Evolutionary conservation across 352 stramenopile species (phyloP), one percentile per base, ranked within the genome.

Genomic region (Globisporangium carolinianum): DNA sequence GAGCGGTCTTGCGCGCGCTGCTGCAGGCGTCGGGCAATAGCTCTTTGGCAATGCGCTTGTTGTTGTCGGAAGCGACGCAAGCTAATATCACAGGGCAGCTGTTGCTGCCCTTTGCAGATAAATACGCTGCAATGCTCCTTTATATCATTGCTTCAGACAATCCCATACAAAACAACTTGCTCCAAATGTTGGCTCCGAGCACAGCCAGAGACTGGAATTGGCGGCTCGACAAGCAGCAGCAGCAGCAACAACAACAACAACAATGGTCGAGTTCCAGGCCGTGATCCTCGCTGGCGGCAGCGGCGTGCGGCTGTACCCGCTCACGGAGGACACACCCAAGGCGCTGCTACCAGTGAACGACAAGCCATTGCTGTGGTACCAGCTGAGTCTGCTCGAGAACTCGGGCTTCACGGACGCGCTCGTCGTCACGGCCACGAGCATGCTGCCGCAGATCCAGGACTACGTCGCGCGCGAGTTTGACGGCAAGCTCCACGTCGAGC

Each of bases 221-320:
- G 24, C 24, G 24, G 24, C 24, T 15, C 42, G 4, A 47, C 42
- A n/a, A 47, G 10, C 42, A 42, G 4, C 38, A 42, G 4, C 15
- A 57, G 9, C n/a, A 47, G 35, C 14, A n/a, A 52, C 15, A 14
- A 55, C 15, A 32, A 11, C 3, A 18, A 47, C 6, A 18, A 17
- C 24, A 9, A 91, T 91, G 83, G 79, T 79, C 52, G 83, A 93
- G 66, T 93, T 91, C 71, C 83, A 93, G 59, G 83, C 79, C 57
- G 77, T 93, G 61, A 90, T 93, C 63, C 65, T 93, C 47, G 83
- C 83, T 46, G 83, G 83, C 52, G 83, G 83, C 37, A 84, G 77
- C 57, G 83, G 81, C 60, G 87, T 91, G 53, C 83, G 83, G 35
- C 61, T 93, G 63, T 90, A 91, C 51, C 75, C 83, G 38, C 60